Evolutionary conservation across 805 yeast genomes (phyloP).

Genomic region (Teunomyces panamensis): DNA sequence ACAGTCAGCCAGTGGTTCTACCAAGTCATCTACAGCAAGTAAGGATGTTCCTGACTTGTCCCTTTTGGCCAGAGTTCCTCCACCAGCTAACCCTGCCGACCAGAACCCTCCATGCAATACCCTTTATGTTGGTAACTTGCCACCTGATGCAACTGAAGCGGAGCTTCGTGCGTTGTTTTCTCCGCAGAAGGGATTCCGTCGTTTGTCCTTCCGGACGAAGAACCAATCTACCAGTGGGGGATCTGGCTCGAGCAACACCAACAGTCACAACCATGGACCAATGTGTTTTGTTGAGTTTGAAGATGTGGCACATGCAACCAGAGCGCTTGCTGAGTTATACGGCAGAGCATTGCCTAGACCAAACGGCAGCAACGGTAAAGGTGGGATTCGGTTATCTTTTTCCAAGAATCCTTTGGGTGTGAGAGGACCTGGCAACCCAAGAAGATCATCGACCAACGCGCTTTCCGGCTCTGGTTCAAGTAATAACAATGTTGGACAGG

Average conservation of each 20-base stretch:
- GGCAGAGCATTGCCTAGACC: slow-evolving; percentile 89
- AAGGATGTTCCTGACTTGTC: slow-evolving; percentile 59
- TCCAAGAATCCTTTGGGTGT: slow-evolving; percentile 97
- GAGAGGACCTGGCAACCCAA: slow-evolving; percentile 60
- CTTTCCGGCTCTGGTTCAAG: slow-evolving; percentile 11
- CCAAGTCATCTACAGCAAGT: slow-evolving; percentile 10
- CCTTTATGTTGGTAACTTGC: slow-evolving; percentile 91
- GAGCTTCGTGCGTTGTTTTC: slow-evolving; percentile 86
- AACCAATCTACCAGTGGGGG: slow-evolving; percentile 27
- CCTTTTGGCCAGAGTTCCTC: slow-evolving; percentile 74
- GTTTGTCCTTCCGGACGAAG: slow-evolving; percentile 88
- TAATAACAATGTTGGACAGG: slow-evolving; percentile 5
- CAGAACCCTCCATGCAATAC: slow-evolving; percentile 99
- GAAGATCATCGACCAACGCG: slow-evolving; percentile 36
- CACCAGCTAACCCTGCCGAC: slow-evolving; percentile 97
- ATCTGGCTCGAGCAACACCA: slow-evolving; percentile 12
- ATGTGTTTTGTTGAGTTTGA: slow-evolving; percentile 99
- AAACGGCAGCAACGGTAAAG: slow-evolving; percentile 68
- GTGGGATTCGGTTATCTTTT: slow-evolving; percentile 91
- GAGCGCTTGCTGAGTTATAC: slow-evolving; percentile 89
- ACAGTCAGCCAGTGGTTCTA: neutral
- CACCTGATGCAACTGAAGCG: slow-evolving; percentile 94
- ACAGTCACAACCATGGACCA: slow-evolving; percentile 75
- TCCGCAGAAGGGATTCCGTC: slow-evolving; percentile 87
- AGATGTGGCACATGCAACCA: slow-evolving; percentile 88